Base-by-base conservation (phyloP, 202 grass and related monocot species). In the Carex sylvatica region DNA sequence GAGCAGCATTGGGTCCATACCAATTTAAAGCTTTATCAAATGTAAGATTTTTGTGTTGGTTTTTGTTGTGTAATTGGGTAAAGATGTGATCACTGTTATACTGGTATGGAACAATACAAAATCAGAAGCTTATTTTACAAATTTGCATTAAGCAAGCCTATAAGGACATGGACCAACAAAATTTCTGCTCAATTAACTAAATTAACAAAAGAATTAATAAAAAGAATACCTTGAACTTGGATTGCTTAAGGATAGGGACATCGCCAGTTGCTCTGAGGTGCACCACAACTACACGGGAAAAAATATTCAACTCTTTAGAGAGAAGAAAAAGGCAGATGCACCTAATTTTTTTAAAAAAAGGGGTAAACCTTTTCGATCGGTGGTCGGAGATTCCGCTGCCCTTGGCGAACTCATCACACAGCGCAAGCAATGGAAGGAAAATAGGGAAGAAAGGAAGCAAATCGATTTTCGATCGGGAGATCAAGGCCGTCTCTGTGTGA, bases 231-330 rank as follows among this genome's bases (percentile, higher is more conserved):
- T 91, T 93, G 79, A 97, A 97, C 63, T 97, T 97, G 24, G 84
- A 61, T 44, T 97, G 91, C 75, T 97, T 97, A 44, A 93, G 94
- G 18, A 93, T 90, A 36, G 94, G 94, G 26, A 84, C 89, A 51
- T 93, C 89, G 1, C 89, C 89, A 23, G 94, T 90, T n/a, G 87
- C 81, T 49, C 91, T 86, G 65, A 97, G 86, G 84, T 93, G 84
- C 71, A 93, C 89, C 79, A 97, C 94, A 24, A 91, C 89, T 97
- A 75, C 69, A 83, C 82, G 46, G 8, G 8, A 61, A n/a, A 4
- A 28, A 46, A 40, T 30, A 60, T 42, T 33, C 16, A 60, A 44
- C 59, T 59, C 24, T 53, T 60, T 61, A 63, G 38, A 69, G 28
- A 1, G 65, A 56, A 35, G 15, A 35, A 31, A 31, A 56, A 12